These are phyloP conservation scores for Arthrobotrys iridis DNA, from an alignment of 2,329 filamentous ascomycete species.

Conservation along the genomic window DNA sequence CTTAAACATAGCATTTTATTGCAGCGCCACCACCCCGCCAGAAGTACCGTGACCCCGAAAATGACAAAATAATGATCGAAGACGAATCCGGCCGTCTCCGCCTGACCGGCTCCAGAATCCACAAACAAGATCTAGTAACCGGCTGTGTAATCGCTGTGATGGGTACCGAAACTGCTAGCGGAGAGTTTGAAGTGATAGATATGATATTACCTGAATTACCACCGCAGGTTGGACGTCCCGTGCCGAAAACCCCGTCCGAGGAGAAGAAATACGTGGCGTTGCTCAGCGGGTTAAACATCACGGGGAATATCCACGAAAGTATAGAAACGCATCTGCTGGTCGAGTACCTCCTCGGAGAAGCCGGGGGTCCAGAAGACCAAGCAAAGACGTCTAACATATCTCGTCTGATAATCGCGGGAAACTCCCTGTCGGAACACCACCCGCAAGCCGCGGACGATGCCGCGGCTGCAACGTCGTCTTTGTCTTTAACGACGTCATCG, in stretches of 20 bases:
- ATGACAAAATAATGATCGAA: slow-evolving; percentile 84
- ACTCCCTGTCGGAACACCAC: slow-evolving; percentile 70
- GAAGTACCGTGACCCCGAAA: slow-evolving; percentile 74
- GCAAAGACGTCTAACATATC: slow-evolving; percentile 74
- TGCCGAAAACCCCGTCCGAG: slow-evolving; percentile 63
- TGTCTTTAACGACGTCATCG: no score
- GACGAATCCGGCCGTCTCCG: slow-evolving; percentile 91
- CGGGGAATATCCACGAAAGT: slow-evolving; percentile 77
- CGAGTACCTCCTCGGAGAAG: slow-evolving; percentile 73
- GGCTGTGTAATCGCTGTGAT: slow-evolving; percentile 94
- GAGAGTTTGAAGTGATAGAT: slow-evolving; percentile 91
- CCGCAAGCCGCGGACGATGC: slow-evolving; percentile 32
- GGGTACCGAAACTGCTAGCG: slow-evolving; percentile 90
- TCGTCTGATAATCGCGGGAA: slow-evolving; percentile 88
- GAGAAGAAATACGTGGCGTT: slow-evolving; percentile 72
- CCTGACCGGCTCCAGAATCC: slow-evolving; percentile 76
- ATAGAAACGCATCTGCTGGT: slow-evolving; percentile 79
- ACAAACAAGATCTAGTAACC: slow-evolving; percentile 79
- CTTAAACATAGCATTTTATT: slow-evolving; percentile 77
- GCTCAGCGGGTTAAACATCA: slow-evolving; percentile 87
- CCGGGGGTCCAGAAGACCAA: slow-evolving; percentile 62
- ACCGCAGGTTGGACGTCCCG: slow-evolving; percentile 82
- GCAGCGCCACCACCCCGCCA: slow-evolving; percentile 79
- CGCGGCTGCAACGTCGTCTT: slow-evolving; percentile 40
- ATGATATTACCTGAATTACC: slow-evolving; percentile 87